Percentiles rank a stretch among this genome's conserved stretches.
phyloP scores from a whole-genome alignment of 179 eudicot species.

The Beta macrorhiza region DNA sequence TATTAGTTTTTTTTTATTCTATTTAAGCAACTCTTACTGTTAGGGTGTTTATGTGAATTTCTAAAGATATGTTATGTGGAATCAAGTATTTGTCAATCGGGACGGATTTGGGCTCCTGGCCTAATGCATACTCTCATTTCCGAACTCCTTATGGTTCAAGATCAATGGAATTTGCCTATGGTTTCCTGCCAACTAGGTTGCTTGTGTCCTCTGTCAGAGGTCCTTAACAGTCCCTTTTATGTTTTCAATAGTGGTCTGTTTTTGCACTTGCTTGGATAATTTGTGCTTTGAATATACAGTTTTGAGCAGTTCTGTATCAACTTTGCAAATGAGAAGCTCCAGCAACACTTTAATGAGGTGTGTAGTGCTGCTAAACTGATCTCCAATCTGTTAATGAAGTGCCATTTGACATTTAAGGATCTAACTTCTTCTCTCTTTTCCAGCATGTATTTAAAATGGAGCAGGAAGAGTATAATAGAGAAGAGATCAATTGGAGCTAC shows the following conservation, averaged over 20 bases:
- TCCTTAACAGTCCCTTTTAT: no score
- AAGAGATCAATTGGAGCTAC: constrained; percentile 96
- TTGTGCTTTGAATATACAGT: constrained; percentile 40
- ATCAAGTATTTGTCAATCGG: no score
- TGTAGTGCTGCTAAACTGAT: constrained; percentile 14
- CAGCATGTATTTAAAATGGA: constrained; percentile 99
- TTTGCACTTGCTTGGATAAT: constrained; percentile 9
- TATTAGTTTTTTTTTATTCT: no score
- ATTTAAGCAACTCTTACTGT: no score
- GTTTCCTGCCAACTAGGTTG: no score
- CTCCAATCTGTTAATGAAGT: neutral
- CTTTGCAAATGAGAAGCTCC: constrained; percentile 97
- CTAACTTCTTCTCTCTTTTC: constrained; percentile 21
- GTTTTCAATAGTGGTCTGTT: neutral
- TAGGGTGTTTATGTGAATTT: no score
- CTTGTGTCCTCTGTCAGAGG: no score
- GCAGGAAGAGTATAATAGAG: constrained; percentile 92
- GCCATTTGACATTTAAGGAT: neutral
- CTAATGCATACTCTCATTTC: no score
- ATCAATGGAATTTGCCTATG: no score
- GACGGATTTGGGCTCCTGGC: no score
- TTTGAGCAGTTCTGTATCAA: constrained; percentile 98
- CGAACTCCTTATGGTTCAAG: no score
- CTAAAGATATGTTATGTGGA: no score
- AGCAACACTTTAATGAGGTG: constrained; percentile 98